A percentile compares a stretch with the other conserved stretches of the same genome.
phyloP scores from a whole-genome alignment of 1,139 yeast species.

The Candida sanyaensis region DNA sequence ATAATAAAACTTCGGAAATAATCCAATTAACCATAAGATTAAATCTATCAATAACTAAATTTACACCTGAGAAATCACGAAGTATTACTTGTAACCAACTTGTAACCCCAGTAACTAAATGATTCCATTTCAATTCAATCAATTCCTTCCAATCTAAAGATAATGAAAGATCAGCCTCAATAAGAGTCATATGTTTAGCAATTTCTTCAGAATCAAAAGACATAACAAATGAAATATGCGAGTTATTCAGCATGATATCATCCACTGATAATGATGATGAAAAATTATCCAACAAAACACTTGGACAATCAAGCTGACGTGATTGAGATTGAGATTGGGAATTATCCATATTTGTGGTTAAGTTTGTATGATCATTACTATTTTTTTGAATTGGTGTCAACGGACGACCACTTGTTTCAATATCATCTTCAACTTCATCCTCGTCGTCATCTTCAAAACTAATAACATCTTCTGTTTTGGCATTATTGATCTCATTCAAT shows the following conservation, averaged over 20 bases:
- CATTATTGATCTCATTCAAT: constrained; percentile 43
- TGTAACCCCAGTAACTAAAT: constrained; percentile 66
- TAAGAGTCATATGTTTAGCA: constrained; percentile 80
- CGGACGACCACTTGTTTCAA: constrained; percentile 22
- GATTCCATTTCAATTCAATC: constrained; percentile 74
- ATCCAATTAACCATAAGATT: constrained; percentile 92
- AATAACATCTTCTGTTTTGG: constrained; percentile 41
- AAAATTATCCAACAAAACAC: constrained; percentile 39
- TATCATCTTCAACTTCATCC: constrained; percentile 20
- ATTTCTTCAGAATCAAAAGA: constrained; percentile 65
- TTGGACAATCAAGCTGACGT: constrained; percentile 28
- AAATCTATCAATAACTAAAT: constrained; percentile 83
- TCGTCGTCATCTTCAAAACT: constrained; percentile 23
- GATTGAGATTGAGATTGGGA: constrained; percentile 4
- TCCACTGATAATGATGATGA: constrained; percentile 37
- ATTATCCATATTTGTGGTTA: constrained; percentile 3
- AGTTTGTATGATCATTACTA: background rate
- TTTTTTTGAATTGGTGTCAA: constrained; percentile 25
- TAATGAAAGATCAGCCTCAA: constrained; percentile 79
- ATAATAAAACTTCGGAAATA: constrained; percentile 78
- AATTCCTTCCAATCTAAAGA: constrained; percentile 94
- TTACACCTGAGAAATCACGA: constrained; percentile 70
- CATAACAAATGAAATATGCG: constrained; percentile 80
- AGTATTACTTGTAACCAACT: constrained; percentile 85
- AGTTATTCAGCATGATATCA: constrained; percentile 34